Conservation (phyloP, 2,329 filamentous ascomycete genomes). For the Fusarium metavorans region DNA sequence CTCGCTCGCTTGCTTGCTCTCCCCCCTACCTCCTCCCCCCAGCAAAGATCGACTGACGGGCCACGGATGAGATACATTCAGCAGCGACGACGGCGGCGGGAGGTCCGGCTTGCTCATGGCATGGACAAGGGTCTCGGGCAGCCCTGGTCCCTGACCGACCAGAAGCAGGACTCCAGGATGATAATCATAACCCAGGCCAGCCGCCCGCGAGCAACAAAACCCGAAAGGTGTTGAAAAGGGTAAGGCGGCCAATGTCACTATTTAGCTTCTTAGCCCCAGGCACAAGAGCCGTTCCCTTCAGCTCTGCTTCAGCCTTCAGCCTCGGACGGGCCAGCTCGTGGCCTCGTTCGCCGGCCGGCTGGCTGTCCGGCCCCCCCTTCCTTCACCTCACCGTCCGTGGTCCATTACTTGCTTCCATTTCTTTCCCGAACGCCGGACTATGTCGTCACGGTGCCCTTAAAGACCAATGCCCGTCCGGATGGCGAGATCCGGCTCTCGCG, state of each 20-base stretch:
- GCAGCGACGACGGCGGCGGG: constrained; percentile 24
- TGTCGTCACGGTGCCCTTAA: constrained; percentile 25
- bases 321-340: constrained; percentile 30
- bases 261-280: constrained; percentile 33
- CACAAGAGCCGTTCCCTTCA: constrained; percentile 25
- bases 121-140: constrained; percentile 32
- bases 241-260: constrained; percentile 27
- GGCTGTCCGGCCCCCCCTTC: neutral
- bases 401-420: constrained; percentile 12
- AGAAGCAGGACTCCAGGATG: constrained; percentile 24
- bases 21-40: constrained; percentile 15
- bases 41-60: constrained; percentile 44
- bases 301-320: constrained; percentile 35
- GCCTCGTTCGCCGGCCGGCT: constrained; percentile 15
- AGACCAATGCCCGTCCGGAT: constrained; percentile 37
- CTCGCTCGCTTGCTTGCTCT: neutral
- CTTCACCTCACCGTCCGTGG: neutral
- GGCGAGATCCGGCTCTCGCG: constrained; percentile 30
- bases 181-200: constrained; percentile 23
- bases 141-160: constrained; percentile 30
- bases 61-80: constrained; percentile 40
- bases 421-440: constrained; percentile 13
- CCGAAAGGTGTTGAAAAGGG: constrained; percentile 15
- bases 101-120: constrained; percentile 40
- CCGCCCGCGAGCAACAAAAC: constrained; percentile 25